Base-by-base conservation (phyloP, 73 alveolate species). In the Breviolum minutum region DNA sequence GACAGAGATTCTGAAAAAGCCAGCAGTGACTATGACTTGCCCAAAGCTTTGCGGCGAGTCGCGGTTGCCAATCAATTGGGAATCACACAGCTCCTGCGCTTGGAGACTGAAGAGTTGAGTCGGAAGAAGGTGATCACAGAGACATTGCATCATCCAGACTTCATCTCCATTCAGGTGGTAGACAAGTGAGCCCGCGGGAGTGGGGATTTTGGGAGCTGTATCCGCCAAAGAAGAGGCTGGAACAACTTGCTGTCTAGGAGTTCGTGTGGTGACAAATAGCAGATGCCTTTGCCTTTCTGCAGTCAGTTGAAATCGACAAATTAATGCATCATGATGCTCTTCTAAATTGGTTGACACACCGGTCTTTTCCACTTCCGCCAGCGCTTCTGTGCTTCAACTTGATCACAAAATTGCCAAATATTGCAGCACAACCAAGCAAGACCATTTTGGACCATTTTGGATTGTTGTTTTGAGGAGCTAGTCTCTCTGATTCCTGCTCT, bases 401-500 rank as follows among this genome's bases (percentile, higher is more conserved):
- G 54, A 40, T 0, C 54, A 40, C 54, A 40, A 40, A 40, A 40
- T 40, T 40, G 54, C 54, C 54, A 40, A 40, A 40, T 40, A 40
- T 40, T 40, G 54, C 54, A 40, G 54, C 54, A 40, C 3, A 3
- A 3, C 54, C 54, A 2, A 40, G 54, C 54, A 40, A 2, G 54
- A 3, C 54, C 54, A 2, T 40, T 40, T 40, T 40, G 54, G 54
- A 40, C 3, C 54, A 3, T 40, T 40, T 40, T 40, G 54, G 54
- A 40, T 40, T 40, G 54, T 40, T 40, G 54, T 71, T 61, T 89
- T 74, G 99, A 99, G 99, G 99, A 99, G 99, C 99, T 99, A 79
- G 99, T 99, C 54, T 97, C 99, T 27, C 99, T 99, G 99, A 94
- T 99, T 19, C 99, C 99, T 29, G 99, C 99, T 6, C 99, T 99